phyloP scores from a whole-genome alignment of 148 eudicot genomes.

The Nepenthes mirabilis region DNA sequence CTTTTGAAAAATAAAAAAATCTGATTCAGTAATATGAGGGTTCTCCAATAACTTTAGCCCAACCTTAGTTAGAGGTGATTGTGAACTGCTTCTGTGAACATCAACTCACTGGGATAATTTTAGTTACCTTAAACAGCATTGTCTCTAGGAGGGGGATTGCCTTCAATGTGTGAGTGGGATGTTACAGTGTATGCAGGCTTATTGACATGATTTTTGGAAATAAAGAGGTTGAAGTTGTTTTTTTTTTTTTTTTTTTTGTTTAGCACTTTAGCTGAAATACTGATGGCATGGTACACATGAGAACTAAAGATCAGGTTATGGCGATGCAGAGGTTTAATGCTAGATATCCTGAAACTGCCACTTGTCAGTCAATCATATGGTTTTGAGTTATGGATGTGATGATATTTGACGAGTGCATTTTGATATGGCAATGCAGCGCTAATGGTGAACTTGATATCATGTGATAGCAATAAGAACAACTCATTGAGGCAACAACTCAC shows the following conservation, averaged over 20 bases:
- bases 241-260: not conserved
- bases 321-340: not conserved
- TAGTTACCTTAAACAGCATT: too few relatives aligned
- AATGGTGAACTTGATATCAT: slow-evolving; percentile 66
- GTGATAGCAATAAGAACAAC: slow-evolving; percentile 21
- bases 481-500: slow-evolving; percentile 42
- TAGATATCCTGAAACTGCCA: slow-evolving; percentile 1
- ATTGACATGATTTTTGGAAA: too few relatives aligned
- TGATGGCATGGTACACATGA: not conserved
- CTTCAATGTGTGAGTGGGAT: too few relatives aligned
- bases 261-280: not conserved
- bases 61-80: too few relatives aligned
- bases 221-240: too few relatives aligned
- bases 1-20: too few relatives aligned
- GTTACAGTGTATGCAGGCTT: too few relatives aligned
- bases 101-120: too few relatives aligned
- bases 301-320: not conserved
- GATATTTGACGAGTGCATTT: slow-evolving; percentile 68
- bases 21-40: too few relatives aligned
- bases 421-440: slow-evolving; percentile 93
- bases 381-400: slow-evolving; percentile 43
- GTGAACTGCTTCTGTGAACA: too few relatives aligned
- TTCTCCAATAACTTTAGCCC: too few relatives aligned
- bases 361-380: slow-evolving; percentile 4
- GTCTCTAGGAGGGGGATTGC: too few relatives aligned